phyloP scores from a whole-genome alignment of 2,329 filamentous ascomycete species.

The Ustulina deusta region DNA sequence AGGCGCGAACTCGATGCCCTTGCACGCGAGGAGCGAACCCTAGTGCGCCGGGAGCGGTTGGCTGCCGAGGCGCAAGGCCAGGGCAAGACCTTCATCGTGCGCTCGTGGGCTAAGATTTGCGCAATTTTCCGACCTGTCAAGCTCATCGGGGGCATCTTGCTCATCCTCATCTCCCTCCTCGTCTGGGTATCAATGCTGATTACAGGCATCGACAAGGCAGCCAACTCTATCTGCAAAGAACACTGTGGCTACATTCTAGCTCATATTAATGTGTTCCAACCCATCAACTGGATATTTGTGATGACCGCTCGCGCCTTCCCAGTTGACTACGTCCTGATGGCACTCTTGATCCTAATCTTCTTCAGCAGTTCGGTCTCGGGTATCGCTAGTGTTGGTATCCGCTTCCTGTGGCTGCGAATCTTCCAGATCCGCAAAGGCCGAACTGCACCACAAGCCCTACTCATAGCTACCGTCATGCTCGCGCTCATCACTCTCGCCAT shows the following conservation, averaged over 20 bases:
- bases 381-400: conserved; percentile 87
- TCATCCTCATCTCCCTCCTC: conserved; percentile 79
- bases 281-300: conserved; percentile 90
- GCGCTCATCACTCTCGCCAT: conserved; percentile 90
- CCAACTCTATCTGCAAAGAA: conserved; percentile 91
- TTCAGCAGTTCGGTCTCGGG: conserved; percentile 91
- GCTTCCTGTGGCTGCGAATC: conserved; percentile 94
- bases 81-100: conserved; percentile 79
- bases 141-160: conserved; percentile 82
- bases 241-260: conserved; percentile 93
- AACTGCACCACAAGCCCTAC: conserved; percentile 89
- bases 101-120: conserved; percentile 81
- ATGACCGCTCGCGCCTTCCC: conserved; percentile 86
- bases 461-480: conserved; percentile 90
- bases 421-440: conserved; percentile 91
- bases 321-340: conserved; percentile 90
- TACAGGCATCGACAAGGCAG: conserved; percentile 94
- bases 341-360: conserved; percentile 84
- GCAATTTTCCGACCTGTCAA: conserved; percentile 89
- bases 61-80: conserved; percentile 85
- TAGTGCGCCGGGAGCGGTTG: conserved; percentile 88
- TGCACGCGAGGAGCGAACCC: conserved; percentile 88
- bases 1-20: conserved; percentile 88
- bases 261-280: conserved; percentile 91
- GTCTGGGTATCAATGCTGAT: conserved; percentile 94